Evolutionary conservation across 73 alveolate genomes (phyloP).

Genomic region (Urostyla sp.): DNA sequence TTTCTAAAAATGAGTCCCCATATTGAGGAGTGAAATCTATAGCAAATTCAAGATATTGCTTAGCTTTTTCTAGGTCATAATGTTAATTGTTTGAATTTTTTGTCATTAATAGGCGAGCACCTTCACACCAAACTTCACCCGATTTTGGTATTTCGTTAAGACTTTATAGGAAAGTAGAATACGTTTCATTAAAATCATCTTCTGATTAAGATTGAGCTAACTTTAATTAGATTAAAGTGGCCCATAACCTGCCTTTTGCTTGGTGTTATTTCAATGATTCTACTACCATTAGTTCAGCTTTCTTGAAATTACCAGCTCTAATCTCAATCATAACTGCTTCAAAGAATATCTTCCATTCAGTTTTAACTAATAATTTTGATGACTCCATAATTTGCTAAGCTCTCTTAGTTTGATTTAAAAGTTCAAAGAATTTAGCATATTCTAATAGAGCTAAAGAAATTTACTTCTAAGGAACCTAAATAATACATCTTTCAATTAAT

Average conservation of each 20-base stretch:
- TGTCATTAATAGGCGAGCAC: constrained; percentile 73
- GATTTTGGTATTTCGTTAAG: constrained; percentile 77
- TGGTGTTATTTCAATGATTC: constrained; percentile 64
- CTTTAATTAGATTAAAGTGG: constrained; percentile 67
- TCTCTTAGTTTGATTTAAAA: constrained; percentile 44
- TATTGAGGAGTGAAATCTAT: constrained; percentile 80
- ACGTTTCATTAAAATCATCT: constrained; percentile 45
- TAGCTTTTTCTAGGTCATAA: constrained; percentile 65
- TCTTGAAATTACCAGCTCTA: constrained; percentile 60
- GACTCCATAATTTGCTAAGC: constrained; percentile 54
- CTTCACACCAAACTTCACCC: constrained; percentile 90
- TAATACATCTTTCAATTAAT: constrained; percentile 55
- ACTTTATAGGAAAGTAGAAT: constrained; percentile 51
- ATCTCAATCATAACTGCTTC: constrained; percentile 72
- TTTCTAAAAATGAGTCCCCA: constrained; percentile 79
- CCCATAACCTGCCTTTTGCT: constrained; percentile 83
- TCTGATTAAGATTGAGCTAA: constrained; percentile 53
- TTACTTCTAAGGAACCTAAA: constrained; percentile 70
- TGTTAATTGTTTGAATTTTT: constrained; percentile 35
- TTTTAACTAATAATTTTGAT: constrained; percentile 48
- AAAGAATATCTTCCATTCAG: constrained; percentile 73
- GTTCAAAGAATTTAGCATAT: constrained; percentile 71
- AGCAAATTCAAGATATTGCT: constrained; percentile 76
- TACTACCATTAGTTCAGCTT: constrained; percentile 63
- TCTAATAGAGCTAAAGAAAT: constrained; percentile 70